Evolutionary conservation across 129 eudicot genomes (phyloP), one percentile per base, ranked within the genome.

Genomic region (Flaveria ramosissima): DNA sequence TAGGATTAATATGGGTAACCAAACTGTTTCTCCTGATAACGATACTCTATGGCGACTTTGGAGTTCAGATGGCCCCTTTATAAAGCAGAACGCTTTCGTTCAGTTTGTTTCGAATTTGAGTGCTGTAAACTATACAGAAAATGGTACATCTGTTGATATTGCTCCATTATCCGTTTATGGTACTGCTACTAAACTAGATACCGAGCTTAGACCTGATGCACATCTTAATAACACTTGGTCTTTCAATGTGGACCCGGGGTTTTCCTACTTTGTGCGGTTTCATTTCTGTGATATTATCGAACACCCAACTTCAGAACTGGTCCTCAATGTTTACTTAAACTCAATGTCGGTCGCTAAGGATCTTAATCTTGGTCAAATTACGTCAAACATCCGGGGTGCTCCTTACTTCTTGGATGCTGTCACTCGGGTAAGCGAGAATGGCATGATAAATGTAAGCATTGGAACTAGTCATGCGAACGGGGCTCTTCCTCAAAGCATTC

Each of bases 1-100:
- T 23, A 84, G 92, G 80, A 85, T 85, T 42, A 90, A 90, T 32
- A 90, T 90, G 96, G 96, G 96, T 8, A 88, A 90, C 71, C 72
- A 39, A 59, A 43, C 78, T 1, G 90, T 88, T n/a, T 79, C 63
- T 16, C 88, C 88, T 48, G 84, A 70, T 50, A 84, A 88, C 27
- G 93, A 88, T 65, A 78, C 88, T 13, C 70, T 82, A 73, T 86
- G 80, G 84, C 79, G 93, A 39, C 56, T 14, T 41, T 88, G 93
- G 93, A 74, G 12, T 65, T 68, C 88, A 4, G 90, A 88, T 74
- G 70, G 24, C 8, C 20, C 56, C 0, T 82, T 68, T 80, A 4
- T 88, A 9, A 78, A 55, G 14, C 80, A 46, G 4, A 68, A 39
- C 53, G 82, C 65, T 82, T 61, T 79, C 19, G 77, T 84, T 74